phyloP scores from a whole-genome alignment of 805 yeast species.

The Teunomyces kruisii region DNA sequence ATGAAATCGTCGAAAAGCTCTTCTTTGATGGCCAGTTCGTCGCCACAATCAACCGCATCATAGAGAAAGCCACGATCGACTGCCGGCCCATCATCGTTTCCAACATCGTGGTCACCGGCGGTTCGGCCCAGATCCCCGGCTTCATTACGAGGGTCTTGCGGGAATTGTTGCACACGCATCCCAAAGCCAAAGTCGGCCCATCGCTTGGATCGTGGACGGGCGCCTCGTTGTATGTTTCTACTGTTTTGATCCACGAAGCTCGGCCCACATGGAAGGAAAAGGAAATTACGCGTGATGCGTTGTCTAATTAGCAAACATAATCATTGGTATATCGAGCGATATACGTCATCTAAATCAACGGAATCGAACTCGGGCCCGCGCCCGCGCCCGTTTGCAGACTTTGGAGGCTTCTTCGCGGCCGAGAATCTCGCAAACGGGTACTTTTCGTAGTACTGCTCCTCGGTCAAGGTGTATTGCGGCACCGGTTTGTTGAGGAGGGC shows the following conservation, averaged over 20 bases:
- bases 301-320: constrained; percentile 2
- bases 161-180: constrained; percentile 7
- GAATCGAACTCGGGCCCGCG: not conserved
- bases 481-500: not conserved
- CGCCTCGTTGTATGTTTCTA: constrained; percentile 28
- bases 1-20: constrained; percentile 13
- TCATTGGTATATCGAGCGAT: not conserved
- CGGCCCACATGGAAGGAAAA: constrained; percentile 16
- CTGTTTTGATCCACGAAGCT: constrained; percentile 14
- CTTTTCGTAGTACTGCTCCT: constrained; percentile 8
- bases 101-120: constrained; percentile 27
- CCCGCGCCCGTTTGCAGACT: not conserved
- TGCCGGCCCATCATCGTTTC: constrained; percentile 13
- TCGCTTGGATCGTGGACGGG: constrained; percentile 34
- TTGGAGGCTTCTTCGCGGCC: not conserved
- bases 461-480: not conserved
- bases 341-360: constrained; percentile 6
- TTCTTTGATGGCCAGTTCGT: constrained; percentile 8
- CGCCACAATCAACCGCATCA: constrained; percentile 6
- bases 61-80: constrained; percentile 19
- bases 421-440: constrained; percentile 17
- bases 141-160: constrained; percentile 17
- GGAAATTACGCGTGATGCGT: constrained; percentile 22
- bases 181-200: constrained; percentile 7
- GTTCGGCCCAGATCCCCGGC: constrained; percentile 22